Evolutionary conservation across 2,329 filamentous ascomycete genomes (phyloP), one percentile per base, ranked within the genome.

Genomic region (Ilyonectria mors-panacis): DNA sequence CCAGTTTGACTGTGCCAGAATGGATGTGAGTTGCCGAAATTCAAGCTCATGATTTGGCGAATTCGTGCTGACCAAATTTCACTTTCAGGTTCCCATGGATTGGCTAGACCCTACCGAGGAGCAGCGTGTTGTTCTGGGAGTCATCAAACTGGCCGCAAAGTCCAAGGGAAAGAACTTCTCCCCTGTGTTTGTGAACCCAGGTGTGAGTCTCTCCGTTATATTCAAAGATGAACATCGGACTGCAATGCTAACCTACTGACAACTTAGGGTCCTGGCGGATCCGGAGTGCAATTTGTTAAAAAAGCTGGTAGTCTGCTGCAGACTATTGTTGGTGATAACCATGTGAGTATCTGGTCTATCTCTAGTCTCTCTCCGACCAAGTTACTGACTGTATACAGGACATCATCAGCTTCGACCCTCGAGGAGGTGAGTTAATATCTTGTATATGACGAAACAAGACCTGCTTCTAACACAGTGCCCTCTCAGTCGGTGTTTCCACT

Each of bases 371-470:
- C 15, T 13, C 26, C 10, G 23, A 15, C 28, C 51, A 21, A 64
- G 6, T 37, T 44, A 53, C 12, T 4, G 33, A 64, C 45, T 15
- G 4, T 10, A 30, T 12, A 19, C n/a, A 82, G 78, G 85, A 88
- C 54, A 79, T 88, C 2, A 81, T 88, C 63, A 82, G 82, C 47
- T 87, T 85, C 59, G 85, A 88, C 57, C 85, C 85, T 1, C 81
- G 86, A 23, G 86, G 86, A 21, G 76, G 82, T 79, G 64, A 70
- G 77, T 71, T n/a, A 9, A 1, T 21, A 17, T 51, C 28, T 2
- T 13, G 23, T 9, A 17, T 4, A 21, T 35, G 10, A n/a, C 21
- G n/a, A 4, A 33, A 35, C 10, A 28, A 59, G 10, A 17, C 28
- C n/a, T 15, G 4, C 3, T 45, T 4, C 7, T 54, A 58, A 45